A percentile compares a stretch with the other conserved stretches of the same genome.
Conservation (phyloP, 352 stramenopile species). For the Elongisporangium undulatum region DNA sequence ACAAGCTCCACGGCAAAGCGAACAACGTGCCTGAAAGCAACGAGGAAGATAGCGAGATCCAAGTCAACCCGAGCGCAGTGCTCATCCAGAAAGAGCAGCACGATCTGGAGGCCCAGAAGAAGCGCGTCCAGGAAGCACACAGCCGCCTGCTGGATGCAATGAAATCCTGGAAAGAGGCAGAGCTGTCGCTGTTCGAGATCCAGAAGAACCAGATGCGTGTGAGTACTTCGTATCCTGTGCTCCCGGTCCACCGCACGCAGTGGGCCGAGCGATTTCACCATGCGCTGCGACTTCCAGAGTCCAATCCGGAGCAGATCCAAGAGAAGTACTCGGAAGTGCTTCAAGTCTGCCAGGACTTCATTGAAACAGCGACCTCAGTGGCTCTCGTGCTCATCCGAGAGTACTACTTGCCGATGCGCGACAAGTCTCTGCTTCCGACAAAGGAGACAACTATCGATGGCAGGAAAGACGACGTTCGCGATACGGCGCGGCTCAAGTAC, state of each 20-base stretch:
- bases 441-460: conserved; percentile 57
- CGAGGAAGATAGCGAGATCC: conserved; percentile 8
- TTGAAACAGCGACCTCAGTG: conserved; percentile 63
- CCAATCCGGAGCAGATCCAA: conserved; percentile 33
- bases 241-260: conserved; percentile 39
- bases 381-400: conserved; percentile 83
- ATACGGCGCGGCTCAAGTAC: conserved; percentile 57
- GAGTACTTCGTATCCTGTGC: conserved; percentile 34
- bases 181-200: conserved; percentile 51
- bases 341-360: conserved; percentile 87
- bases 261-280: conserved; percentile 66
- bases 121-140: conserved; percentile 48
- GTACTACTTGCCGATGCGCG: conserved; percentile 54
- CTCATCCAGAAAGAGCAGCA: conserved; percentile 55
- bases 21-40: conserved; percentile 7
- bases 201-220: conserved; percentile 45
- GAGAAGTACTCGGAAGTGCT: conserved; percentile 84
- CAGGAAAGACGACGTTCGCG: conserved; percentile 57
- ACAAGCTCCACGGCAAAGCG: conserved; percentile 21
- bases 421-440: conserved; percentile 77
- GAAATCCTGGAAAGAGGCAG: conserved; percentile 68
- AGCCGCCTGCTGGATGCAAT: conserved; percentile 56
- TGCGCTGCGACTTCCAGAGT: conserved; percentile 39
- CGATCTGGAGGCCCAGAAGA: conserved; percentile 39
- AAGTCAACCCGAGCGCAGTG: conserved; percentile 26